Conservation (phyloP, 352 stramenopile species). For the Phytophthora gonapodyides region DNA sequence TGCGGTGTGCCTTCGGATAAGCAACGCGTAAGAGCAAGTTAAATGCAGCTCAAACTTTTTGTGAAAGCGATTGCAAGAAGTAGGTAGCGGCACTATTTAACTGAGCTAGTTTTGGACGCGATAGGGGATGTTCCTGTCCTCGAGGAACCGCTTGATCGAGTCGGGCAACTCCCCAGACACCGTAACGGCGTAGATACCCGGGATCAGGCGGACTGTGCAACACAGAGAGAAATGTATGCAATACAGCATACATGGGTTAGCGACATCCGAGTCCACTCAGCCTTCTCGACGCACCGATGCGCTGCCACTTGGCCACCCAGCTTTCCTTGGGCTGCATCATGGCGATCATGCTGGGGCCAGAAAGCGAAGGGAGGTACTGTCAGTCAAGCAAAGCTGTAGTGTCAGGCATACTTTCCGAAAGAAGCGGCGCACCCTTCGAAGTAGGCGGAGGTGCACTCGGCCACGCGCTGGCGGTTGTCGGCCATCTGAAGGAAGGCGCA, state of each 20-base stretch:
- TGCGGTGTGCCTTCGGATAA: neutral
- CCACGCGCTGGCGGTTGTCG: constrained; percentile 88
- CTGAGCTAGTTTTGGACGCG: constrained; percentile 63
- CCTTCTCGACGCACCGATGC: constrained; percentile 57
- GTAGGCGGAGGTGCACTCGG: constrained; percentile 89
- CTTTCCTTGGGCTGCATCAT: constrained; percentile 91
- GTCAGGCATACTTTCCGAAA: no score
- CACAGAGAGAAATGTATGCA: constrained; percentile 5
- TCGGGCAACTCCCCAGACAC: constrained; percentile 86
- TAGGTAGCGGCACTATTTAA: no score
- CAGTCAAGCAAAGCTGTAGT: neutral
- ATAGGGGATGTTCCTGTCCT: constrained; percentile 88
- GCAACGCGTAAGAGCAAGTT: no score
- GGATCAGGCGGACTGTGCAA: constrained; percentile 69
- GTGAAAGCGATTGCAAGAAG: no score
- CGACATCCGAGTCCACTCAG: neutral
- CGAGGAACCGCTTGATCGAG: constrained; percentile 88
- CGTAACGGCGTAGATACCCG: constrained; percentile 88
- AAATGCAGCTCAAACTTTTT: no score
- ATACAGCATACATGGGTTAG: constrained; percentile 2
- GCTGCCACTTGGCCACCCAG: constrained; percentile 91
- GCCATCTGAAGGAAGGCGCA: constrained; percentile 90
- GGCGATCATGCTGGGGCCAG: constrained; percentile 74
- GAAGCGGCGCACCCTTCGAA: constrained; percentile 74
- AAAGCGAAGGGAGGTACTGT: neutral